Evolutionary conservation across 129 eudicot genomes (phyloP), one percentile per base, ranked within the genome.

Genomic region (Pittosporum tobira): DNA sequence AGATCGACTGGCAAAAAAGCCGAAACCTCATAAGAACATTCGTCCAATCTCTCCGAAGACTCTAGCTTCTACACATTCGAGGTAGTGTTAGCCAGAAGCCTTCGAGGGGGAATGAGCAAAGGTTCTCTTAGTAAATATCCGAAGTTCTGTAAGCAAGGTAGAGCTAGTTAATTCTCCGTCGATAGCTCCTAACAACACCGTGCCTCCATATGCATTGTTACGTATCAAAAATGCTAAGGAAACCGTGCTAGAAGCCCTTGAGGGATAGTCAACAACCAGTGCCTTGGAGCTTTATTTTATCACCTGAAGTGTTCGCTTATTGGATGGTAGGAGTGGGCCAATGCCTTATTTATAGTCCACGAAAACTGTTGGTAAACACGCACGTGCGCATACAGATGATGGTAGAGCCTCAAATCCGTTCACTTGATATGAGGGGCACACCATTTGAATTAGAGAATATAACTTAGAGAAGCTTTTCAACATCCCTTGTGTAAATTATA

Each of bases 71-170:
- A 56, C 38, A 18, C n/a, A 27, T 0, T 53, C 2, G 0, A 48
- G 34, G 51, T 23, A 10, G 31, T 38, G 58, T n/a, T n/a, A n/a
- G n/a, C 71, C 51, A 29, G 71, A 72, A 72, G 64, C 65, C 77
- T 58, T 72, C 59, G 65, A 59, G 62, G 71, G 77, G 67, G 71
- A 72, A 71, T 21, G 62, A 65, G 27, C 62, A 72, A 50, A 71
- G 60, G 53, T 29, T 61, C 19, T 12, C 62, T 37, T 10, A 48
- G 30, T n/a, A n/a, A n/a, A n/a, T n/a, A n/a, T n/a, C n/a, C n/a
- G n/a, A n/a, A 54, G 42, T 1, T 29, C 23, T 54, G n/a, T 29
- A 29, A 24, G 48, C 61, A 71, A 54, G 58, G 18, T 70, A 57
- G 20, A 4, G 51, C 22, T 62, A 62, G 64, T 71, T 62, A 56